Percentiles rank a stretch among this genome's conserved stretches.
These are phyloP conservation scores for Cyclotella sp. DNA, from an alignment of 108 stramenopile species.

Conservation along the genomic window DNA sequence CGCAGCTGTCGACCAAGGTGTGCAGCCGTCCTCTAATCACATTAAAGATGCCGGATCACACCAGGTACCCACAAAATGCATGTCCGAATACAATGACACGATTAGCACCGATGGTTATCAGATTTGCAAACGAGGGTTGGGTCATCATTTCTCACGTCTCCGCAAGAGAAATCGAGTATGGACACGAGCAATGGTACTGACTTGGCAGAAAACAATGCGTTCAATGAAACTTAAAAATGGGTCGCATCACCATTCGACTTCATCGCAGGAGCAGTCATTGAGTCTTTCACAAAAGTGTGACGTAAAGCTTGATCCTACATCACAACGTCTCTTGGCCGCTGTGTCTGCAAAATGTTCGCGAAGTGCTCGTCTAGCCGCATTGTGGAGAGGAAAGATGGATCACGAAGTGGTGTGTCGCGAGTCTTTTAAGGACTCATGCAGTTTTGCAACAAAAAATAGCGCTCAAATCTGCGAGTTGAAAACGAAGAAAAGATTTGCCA, in stretches of 20 bases:
- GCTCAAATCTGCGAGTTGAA: neutral
- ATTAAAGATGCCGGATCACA: neutral
- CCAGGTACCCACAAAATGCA: conserved; percentile 22
- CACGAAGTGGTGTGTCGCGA: conserved; percentile 5
- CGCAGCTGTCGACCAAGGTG: neutral
- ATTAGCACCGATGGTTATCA: neutral
- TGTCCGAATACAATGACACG: neutral
- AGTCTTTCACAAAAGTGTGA: conserved; percentile 11
- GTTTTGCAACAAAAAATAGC: neutral
- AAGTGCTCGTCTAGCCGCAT: conserved; percentile 14
- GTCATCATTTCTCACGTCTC: conserved; percentile 33
- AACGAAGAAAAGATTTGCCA: neutral
- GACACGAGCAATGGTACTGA: conserved; percentile 18
- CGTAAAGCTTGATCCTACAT: neutral
- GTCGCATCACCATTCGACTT: neutral
- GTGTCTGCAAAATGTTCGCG: conserved; percentile 25
- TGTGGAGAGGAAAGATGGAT: conserved; percentile 28
- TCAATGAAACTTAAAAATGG: neutral
- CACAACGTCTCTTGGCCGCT: conserved; percentile 2
- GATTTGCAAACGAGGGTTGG: conserved; percentile 34
- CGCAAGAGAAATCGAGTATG: conserved; percentile 9
- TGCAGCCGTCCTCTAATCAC: neutral
- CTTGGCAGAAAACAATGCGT: conserved; percentile 17
- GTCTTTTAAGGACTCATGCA: neutral
- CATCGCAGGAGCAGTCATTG: conserved; percentile 2